Evolutionary conservation across 2,329 filamentous ascomycete species (phyloP), one percentile per base, ranked within the genome.

Genomic region (Furcasterigmium furcatum): DNA sequence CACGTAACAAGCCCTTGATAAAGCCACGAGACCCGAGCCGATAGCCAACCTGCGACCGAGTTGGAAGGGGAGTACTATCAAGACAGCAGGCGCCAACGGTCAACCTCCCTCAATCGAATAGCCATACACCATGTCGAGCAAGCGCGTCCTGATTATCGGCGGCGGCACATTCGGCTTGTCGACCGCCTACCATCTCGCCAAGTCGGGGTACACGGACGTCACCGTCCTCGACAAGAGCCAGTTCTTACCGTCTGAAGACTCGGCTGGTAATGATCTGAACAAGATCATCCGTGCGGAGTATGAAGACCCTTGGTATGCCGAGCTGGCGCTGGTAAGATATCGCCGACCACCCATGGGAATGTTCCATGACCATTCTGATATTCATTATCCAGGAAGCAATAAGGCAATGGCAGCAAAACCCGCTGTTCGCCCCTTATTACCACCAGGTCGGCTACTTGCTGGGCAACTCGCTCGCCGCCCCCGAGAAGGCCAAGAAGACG

Each of bases 281-380:
- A 84, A 84, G 58, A 82, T 83, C 46, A 66, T 83, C 29, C 70
- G 79, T 2, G 76, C 72, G 5, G 77, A 82, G 50, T 82, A 82
- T 46, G 75, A 79, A 48, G 76, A 81, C 47, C 63, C 67, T 0
- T 79, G 78, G 46, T 82, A 83, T 47, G 75, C 76, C 1, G 65
- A 78, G 3, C 55, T 81, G 36, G 71, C 77, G 2, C 61, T 80
- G 45, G 75, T 76, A 59, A 47, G 66, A n/a, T n/a, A n/a, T n/a
- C n/a, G n/a, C n/a, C n/a, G n/a, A n/a, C n/a, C n/a, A n/a, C n/a
- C n/a, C n/a, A 44, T 19, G 18, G 16, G 12, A n/a, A n/a, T 2
- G 10, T 14, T n/a, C n/a, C n/a, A n/a, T n/a, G 6, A 24, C 36
- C 32, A 12, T 42, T 18, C 2, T n/a, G n/a, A n/a, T n/a, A 7